These are phyloP conservation scores for Schizochytrium sp. DNA, from an alignment of 108 stramenopile genomes.

Conservation along the genomic window DNA sequence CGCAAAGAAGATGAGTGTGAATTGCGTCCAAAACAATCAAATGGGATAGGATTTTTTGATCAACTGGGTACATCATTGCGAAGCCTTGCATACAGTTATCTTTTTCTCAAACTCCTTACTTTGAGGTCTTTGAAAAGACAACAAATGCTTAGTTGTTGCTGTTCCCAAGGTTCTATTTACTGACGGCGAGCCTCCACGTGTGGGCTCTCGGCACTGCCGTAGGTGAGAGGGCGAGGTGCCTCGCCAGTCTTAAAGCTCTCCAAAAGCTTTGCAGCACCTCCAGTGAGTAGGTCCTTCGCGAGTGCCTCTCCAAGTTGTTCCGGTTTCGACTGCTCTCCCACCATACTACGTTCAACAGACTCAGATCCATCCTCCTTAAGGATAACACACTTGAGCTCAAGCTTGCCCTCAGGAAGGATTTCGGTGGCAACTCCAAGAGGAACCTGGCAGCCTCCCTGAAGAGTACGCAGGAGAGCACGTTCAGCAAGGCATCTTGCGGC, in stretches of 20 bases:
- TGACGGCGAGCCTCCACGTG: background rate
- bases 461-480: conserved; percentile 94
- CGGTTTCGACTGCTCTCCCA: background rate
- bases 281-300: background rate
- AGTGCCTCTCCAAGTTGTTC: conserved; percentile 22
- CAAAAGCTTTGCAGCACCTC: conserved; percentile 8
- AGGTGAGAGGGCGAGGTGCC: conserved; percentile 35
- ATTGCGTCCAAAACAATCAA: too few species aligned
- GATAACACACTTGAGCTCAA: conserved; percentile 5
- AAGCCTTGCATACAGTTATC: too few species aligned
- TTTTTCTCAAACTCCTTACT: too few species aligned
- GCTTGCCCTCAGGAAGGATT: background rate
- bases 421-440: conserved; percentile 91
- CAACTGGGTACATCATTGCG: too few species aligned
- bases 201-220: conserved; percentile 48
- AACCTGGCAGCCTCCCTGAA: conserved; percentile 99
- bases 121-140: too few species aligned
- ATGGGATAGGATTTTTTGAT: too few species aligned
- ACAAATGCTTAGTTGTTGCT: too few species aligned
- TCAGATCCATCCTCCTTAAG: conserved; percentile 55
- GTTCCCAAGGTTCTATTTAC: background rate
- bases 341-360: background rate
- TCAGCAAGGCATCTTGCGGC: conserved; percentile 97
- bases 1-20: too few species aligned
- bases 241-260: conserved; percentile 47